Evolutionary conservation across 2,329 filamentous ascomycete species (phyloP).

Genomic region (Elsinoe australis): DNA sequence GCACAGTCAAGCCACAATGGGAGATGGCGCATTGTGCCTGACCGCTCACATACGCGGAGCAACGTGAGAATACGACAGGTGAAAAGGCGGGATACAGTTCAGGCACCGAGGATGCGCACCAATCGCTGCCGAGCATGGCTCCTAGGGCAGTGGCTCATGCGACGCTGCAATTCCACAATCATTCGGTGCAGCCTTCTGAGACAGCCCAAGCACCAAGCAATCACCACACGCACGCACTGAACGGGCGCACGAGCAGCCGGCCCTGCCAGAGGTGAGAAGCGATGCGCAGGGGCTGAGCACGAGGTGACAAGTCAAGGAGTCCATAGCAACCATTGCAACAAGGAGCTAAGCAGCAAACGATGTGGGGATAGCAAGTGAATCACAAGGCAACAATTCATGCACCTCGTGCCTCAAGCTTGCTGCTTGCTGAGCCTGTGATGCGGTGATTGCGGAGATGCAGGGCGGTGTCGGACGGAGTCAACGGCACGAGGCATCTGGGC

Average conservation of each 20-base stretch:
- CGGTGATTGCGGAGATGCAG: too few species aligned
- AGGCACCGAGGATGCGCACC: constrained; percentile 10
- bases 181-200: background rate
- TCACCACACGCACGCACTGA: constrained; percentile 8
- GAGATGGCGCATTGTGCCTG: constrained; percentile 1
- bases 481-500: too few species aligned
- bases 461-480: constrained; percentile 3
- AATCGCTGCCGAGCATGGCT: constrained; percentile 1
- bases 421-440: too few species aligned
- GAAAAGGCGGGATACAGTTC: background rate
- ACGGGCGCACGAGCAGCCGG: constrained; percentile 5
- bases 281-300: constrained; percentile 9
- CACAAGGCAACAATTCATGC: background rate
- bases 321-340: too few species aligned
- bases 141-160: too few species aligned
- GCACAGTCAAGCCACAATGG: constrained; percentile 10
- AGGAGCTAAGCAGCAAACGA: background rate
- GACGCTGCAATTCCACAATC: background rate
- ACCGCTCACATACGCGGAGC: constrained; percentile 9
- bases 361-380: background rate
- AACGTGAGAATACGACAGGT: constrained; percentile 8
- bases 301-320: background rate
- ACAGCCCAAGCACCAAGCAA: constrained; percentile 14
- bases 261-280: constrained; percentile 2
- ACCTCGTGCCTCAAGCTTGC: too few species aligned